Evolutionary conservation across 2,329 filamentous ascomycete genomes (phyloP).

Genomic region (Elsinoe australis): DNA sequence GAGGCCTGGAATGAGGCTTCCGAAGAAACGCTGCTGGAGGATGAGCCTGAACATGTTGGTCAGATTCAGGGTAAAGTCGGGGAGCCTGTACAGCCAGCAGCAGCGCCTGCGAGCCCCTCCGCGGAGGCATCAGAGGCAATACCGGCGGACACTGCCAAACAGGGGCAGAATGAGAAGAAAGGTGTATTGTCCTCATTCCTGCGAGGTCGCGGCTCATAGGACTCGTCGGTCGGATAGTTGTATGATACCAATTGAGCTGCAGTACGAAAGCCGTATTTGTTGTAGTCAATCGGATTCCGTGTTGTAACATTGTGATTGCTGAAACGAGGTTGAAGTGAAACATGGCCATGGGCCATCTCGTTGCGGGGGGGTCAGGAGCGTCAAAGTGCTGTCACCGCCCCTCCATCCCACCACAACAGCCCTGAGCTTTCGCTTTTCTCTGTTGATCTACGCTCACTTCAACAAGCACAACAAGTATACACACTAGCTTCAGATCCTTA

Average conservation of each 20-base stretch:
- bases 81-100: background rate
- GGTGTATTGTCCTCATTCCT: background rate
- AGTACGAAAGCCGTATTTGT: no score
- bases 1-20: background rate
- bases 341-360: background rate
- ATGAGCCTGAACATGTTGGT: background rate
- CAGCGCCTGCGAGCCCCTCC: background rate
- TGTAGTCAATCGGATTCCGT: background rate
- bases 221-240: slow-evolving; percentile 2
- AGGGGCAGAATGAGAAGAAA: background rate
- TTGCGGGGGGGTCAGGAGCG: slow-evolving; percentile 13
- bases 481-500: no score
- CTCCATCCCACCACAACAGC: slow-evolving; percentile 14
- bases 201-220: background rate
- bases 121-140: background rate
- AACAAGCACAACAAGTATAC: background rate
- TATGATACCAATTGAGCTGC: background rate
- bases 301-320: background rate
- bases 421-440: background rate
- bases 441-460: background rate
- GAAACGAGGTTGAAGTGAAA: slow-evolving; percentile 13
- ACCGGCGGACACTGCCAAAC: background rate
- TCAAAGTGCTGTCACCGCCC: slow-evolving; percentile 14
- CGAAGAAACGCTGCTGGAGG: background rate
- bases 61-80: no score